phyloP scores from a whole-genome alignment of 129 eudicot genomes.

The Glebionis coronaria region DNA sequence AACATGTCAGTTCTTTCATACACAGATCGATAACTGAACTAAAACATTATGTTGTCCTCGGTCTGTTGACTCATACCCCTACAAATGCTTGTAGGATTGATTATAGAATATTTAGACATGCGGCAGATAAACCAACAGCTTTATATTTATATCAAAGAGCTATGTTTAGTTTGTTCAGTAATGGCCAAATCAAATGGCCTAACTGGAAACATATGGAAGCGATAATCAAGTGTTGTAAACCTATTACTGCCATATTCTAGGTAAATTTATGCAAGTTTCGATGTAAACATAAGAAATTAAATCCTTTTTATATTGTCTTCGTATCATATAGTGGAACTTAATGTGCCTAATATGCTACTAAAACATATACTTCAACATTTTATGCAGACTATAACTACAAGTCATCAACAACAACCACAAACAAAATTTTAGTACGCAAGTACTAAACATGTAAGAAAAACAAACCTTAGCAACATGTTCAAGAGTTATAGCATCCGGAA shows the following conservation, averaged over 20 bases:
- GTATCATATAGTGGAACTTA: background rate
- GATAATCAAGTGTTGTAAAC: background rate
- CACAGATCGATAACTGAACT: no score
- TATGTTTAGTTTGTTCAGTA: background rate
- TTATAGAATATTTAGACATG: background rate
- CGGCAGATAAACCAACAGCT: background rate
- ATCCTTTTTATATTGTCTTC: background rate
- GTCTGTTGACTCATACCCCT: no score
- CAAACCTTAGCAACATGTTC: constrained; percentile 73
- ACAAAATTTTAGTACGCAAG: background rate
- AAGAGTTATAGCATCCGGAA: constrained; percentile 65
- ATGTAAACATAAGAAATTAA: no score
- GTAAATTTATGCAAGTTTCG: background rate
- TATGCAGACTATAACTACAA: background rate
- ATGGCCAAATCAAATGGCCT: background rate
- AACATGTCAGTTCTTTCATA: no score
- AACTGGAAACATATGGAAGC: background rate
- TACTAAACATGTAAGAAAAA: background rate
- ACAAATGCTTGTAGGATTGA: no score
- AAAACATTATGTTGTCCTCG: no score
- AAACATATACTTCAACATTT: background rate
- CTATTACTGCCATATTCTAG: background rate
- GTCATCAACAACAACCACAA: background rate
- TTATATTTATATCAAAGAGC: background rate
- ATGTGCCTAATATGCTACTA: no score